Evolutionary conservation across 768 basidiomycete species (phyloP).

Genomic region (Exsudoporus frostii): DNA sequence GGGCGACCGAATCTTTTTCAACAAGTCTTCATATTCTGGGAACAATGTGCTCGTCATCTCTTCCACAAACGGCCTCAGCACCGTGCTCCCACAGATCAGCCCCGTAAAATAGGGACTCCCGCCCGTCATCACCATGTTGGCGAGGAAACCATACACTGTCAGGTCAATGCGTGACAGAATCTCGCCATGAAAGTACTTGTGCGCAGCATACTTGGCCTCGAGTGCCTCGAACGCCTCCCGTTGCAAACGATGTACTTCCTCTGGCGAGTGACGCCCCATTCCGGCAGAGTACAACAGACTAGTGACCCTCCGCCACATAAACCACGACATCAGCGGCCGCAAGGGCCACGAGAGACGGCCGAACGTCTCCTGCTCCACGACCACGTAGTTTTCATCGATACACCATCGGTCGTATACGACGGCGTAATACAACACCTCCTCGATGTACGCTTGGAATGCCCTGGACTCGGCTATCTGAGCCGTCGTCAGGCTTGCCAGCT

Average conservation of each 20-base stretch:
- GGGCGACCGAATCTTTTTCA: slow-evolving; percentile 4
- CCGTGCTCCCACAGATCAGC: slow-evolving; percentile 19
- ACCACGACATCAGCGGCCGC: slow-evolving; percentile 23
- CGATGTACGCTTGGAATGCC: slow-evolving; percentile 33
- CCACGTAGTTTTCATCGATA: slow-evolving; percentile 25
- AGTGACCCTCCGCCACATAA: slow-evolving; percentile 19
- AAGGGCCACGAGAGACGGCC: slow-evolving; percentile 16
- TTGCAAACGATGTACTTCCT: slow-evolving; percentile 29
- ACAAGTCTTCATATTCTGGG: slow-evolving; percentile 23
- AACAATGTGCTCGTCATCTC: slow-evolving; percentile 25
- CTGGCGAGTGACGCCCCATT: slow-evolving; percentile 29
- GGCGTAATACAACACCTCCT: slow-evolving; percentile 29
- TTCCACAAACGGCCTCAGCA: slow-evolving; percentile 16
- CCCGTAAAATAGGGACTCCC: slow-evolving; percentile 27
- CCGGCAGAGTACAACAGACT: slow-evolving; percentile 23
- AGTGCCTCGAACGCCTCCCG: slow-evolving; percentile 30
- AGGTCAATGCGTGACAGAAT: slow-evolving; percentile 28
- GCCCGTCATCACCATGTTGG: slow-evolving; percentile 19
- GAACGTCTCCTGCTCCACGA: slow-evolving; percentile 13
- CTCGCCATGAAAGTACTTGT: slow-evolving; percentile 26
- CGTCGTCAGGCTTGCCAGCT: slow-evolving; percentile 23
- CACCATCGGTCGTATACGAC: slow-evolving; percentile 32
- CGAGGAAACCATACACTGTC: slow-evolving; percentile 28
- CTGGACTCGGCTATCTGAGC: slow-evolving; percentile 32
- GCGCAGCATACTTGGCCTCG: slow-evolving; percentile 23